Evolutionary conservation across 805 yeast genomes (phyloP), one percentile per base, ranked within the genome.

Genomic region (Ogataea degrootiae): DNA sequence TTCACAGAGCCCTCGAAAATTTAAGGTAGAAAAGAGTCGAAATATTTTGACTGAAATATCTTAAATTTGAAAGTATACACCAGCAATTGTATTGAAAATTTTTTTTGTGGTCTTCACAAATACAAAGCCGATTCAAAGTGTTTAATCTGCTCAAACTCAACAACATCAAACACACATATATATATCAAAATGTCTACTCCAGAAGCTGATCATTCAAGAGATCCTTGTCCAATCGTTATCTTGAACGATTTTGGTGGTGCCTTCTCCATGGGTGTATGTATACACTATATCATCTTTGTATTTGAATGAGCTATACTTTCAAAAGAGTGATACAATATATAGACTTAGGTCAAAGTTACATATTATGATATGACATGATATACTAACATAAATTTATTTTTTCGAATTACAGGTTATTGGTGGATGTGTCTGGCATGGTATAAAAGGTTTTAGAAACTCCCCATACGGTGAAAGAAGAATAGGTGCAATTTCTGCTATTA

Each of bases 171-270:
- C 41, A 43, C 45, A 36, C 22, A 45, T 7, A 29, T 7, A 34
- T 29, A 42, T 21, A 41, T 17, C 48, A 66, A 34, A 31, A 85
- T 86, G 91, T 85, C 95, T 41, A 61, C 67, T 37, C 61, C 68
- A 44, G 67, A 64, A 56, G 96, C 96, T 47, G 99, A 94, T 73
- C 98, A 94, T 71, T 82, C 96, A 39, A 87, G 98, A 81, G 99
- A 94, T 68, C 99, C 99, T 60, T 94, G 99, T 73, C 99, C 99
- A 48, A 79, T 92, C 57, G 97, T 94, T 49, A 89, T 94, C 57
- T 74, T 94, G 56, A 92, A 85, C 71, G 99, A 94, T 75, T 94
- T 94, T 62, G 99, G 99, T 66, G 98, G 97, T 68, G 98, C 99
- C 48, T 94, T 91, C 63, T 84, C 98, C 63, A 92, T 94, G 98